phyloP scores from a whole-genome alignment of 2,329 filamentous ascomycete species.

The Plectosphaerella sp. region DNA sequence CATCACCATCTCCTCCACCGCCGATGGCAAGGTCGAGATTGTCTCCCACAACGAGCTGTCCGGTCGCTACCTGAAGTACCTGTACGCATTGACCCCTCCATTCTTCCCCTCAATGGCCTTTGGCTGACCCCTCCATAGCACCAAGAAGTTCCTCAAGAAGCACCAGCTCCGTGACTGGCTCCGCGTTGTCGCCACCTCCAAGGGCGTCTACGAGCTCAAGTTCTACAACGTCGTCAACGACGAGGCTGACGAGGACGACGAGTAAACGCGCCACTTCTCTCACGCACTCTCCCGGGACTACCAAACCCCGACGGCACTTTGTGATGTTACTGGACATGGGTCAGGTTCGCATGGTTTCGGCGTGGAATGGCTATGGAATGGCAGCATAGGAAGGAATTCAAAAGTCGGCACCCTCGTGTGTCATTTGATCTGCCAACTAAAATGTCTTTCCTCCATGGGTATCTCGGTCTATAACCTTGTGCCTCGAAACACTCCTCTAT shows the following conservation, averaged over 20 bases:
- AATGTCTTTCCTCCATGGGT: neutral
- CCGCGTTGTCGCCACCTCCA: constrained; percentile 94
- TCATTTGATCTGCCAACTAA: constrained; percentile 12
- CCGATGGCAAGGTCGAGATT: constrained; percentile 97
- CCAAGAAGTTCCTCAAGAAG: constrained; percentile 99
- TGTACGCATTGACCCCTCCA: constrained; percentile 59
- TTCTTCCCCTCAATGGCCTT: neutral
- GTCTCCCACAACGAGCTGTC: constrained; percentile 97
- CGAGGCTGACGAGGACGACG: constrained; percentile 95
- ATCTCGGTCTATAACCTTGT: too few species aligned
- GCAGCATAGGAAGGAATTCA: constrained; percentile 10
- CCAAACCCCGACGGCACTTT: neutral
- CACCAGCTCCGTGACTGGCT: constrained; percentile 99
- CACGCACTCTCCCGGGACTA: neutral
- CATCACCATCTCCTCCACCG: constrained; percentile 83
- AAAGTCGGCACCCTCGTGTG: constrained; percentile 13
- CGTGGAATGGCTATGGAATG: constrained; percentile 11
- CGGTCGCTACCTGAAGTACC: constrained; percentile 99
- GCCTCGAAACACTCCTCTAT: constrained; percentile 2
- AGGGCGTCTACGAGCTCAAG: constrained; percentile 98
- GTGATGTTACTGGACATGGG: constrained; percentile 2
- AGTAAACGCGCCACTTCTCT: constrained; percentile 58
- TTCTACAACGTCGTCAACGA: constrained; percentile 99
- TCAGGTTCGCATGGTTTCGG: constrained; percentile 10
- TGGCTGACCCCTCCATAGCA: constrained; percentile 47